A percentile compares a stretch with the other conserved stretches of the same genome.
Conservation (phyloP, 2,329 filamentous ascomycete genomes). For the Alternaria triticimaculans region DNA sequence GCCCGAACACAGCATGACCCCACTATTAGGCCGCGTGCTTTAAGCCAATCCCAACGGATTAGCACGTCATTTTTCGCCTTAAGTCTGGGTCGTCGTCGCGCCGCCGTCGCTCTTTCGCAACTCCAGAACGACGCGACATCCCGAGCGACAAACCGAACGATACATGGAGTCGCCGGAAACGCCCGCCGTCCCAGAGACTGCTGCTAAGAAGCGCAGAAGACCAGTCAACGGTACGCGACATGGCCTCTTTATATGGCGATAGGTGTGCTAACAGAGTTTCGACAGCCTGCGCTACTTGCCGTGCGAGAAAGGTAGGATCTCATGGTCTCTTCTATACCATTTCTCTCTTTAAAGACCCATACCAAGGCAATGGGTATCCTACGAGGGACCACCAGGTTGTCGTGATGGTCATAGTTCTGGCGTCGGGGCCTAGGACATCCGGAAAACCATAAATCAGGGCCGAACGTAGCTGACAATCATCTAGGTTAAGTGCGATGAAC, state of each 20-base stretch:
- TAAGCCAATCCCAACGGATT: conserved; percentile 12
- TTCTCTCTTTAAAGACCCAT: not conserved
- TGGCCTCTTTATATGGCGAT: conserved; percentile 1
- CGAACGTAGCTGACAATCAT: conserved; percentile 7
- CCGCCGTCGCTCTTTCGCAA: conserved; percentile 12
- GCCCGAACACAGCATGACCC: conserved; percentile 2
- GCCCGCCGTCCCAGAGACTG: conserved; percentile 14
- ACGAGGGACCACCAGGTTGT: not conserved
- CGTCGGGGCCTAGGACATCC: not conserved
- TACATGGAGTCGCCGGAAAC: conserved; percentile 18
- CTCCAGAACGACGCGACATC: conserved; percentile 14
- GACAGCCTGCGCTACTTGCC: conserved; percentile 26
- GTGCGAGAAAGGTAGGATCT: conserved; percentile 23
- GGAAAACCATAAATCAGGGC: not conserved
- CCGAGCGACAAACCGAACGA: conserved; percentile 20
- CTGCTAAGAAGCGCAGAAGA: conserved; percentile 32
- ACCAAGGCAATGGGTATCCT: not conserved
- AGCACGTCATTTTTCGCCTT: conserved; percentile 21
- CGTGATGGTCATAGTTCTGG: not conserved
- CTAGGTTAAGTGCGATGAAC: conserved; percentile 44
- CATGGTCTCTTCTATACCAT: not conserved
- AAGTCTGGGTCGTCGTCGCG: conserved; percentile 15
- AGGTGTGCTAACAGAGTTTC: conserved; percentile 8
- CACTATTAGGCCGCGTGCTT: conserved; percentile 5
- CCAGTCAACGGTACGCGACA: conserved; percentile 32